Evolutionary conservation across 1,284 basidiomycete genomes (phyloP), one percentile per base, ranked within the genome.

Genomic region (Inonotus hispidus): DNA sequence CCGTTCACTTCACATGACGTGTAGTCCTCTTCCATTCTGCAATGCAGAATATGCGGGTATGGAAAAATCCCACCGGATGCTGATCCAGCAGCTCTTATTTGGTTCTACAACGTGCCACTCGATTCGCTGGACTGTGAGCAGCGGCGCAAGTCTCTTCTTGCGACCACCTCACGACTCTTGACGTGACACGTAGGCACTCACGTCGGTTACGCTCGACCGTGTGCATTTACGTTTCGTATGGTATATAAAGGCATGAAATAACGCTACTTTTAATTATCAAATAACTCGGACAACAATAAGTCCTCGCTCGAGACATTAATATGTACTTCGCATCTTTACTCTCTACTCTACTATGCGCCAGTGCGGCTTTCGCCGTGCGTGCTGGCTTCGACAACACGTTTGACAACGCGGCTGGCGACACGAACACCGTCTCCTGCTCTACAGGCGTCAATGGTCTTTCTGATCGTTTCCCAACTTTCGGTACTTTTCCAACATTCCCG

Each of bases 401-500:
- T 69, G 79, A 81, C 70, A 63, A 74, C 14, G 32, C 66, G 4
- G 63, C 63, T 8, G 59, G 64, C 43, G 70, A 75, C 8, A 70
- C 82, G 41, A 1, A 61, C 56, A 68, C 56, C 32, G 73, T 81
- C 59, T 74, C 81, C 3, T 84, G 83, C 68, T 84, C 82, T 2
- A 70, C 81, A 57, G 82, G 82, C 10, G 47, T 55, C 1, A 76
- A 81, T 66, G 82, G 81, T 13, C 75, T 84, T 58, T 35, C 74
- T 41, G 75, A 72, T 59, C 73, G 73, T 38, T 83, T 72, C 70
- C 71, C 69, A 29, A 82, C 76, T 32, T 78, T 83, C 66, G 73
- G 73, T 7, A 72, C 73, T 16, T 72, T 85, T 49, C 79, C 80
- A 29, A 70, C 59, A 35, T 84, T 78, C 72, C 82, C 82, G n/a